Evolutionary conservation across 805 yeast species (phyloP), one percentile per base, ranked within the genome.

Genomic region (Myxozyma melibiosi): DNA sequence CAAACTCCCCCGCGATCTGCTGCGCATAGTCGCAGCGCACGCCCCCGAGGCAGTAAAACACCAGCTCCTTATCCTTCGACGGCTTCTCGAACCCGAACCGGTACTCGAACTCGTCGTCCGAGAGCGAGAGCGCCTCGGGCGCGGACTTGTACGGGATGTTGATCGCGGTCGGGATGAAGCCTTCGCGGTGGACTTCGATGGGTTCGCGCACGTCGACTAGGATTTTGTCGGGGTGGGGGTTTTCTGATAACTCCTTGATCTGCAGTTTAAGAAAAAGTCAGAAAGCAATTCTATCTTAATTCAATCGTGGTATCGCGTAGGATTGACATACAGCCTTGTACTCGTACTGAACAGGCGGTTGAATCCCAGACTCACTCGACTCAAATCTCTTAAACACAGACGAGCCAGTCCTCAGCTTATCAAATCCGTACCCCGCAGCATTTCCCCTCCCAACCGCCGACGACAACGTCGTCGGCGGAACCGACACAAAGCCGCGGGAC

Each of bases 171-270:
- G 97, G 97, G 65, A 92, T 86, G 69, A 81, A 84, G 41, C 96
- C 96, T 41, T 52, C 55, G 46, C 76, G 82, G 37, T 74, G 74
- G 67, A 74, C 79, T 74, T 92, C 99, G 25, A 77, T 79, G 4
- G 97, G 97, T 76, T 92, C 98, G 70, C 99, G 84, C 20, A 89
- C 97, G 69, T 92, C 99, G 24, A 92, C 84, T 37, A 92, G 73
- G 40, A 89, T 52, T 27, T 30, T 57, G 24, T 57, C 63, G 2
- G 24, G 24, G 4, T 40, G 30, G 4, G 63, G 63, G 24, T 42
- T 31, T 30, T 44, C 28, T 2, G 56, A n/a, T 6, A 59, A 38
- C 35, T 57, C 40, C 52, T 59, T 59, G 27, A 59, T 57, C 62
- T 58, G 40, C 18, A 16, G 5, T n/a, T 3, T 22, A 30, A 2